Evolutionary conservation across 805 yeast species (phyloP).

Genomic region (Starmerella kuoi): DNA sequence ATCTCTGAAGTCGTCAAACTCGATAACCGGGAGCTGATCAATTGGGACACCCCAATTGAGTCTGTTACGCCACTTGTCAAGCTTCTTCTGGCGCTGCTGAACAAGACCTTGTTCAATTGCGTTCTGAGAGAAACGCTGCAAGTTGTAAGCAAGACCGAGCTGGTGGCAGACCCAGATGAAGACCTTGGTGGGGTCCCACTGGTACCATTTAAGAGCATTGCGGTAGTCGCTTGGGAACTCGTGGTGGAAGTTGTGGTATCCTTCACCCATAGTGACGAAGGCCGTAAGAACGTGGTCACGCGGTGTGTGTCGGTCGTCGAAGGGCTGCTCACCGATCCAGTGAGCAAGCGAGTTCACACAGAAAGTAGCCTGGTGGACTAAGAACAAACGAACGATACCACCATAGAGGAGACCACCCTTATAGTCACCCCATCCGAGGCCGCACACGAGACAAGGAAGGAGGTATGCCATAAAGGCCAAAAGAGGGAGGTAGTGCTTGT

Average conservation of each 20-base stretch:
- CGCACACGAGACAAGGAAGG: constrained; percentile 55
- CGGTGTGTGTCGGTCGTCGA: constrained; percentile 62
- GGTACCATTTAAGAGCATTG: constrained; percentile 56
- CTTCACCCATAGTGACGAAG: constrained; percentile 73
- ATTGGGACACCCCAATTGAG: constrained; percentile 93
- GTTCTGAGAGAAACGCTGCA: constrained; percentile 45
- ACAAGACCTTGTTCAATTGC: constrained; percentile 59
- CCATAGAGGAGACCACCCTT: constrained; percentile 67
- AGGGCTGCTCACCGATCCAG: constrained; percentile 58
- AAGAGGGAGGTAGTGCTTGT: constrained; percentile 50
- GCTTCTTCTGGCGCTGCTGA: constrained; percentile 68
- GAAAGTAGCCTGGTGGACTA: constrained; percentile 70
- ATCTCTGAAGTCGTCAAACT: constrained; percentile 41
- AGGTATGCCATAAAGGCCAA: constrained; percentile 42
- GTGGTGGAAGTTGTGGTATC: constrained; percentile 87
- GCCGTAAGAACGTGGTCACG: constrained; percentile 54
- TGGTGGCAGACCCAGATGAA: constrained; percentile 41
- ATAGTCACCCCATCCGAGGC: constrained; percentile 59
- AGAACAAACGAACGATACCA: constrained; percentile 58
- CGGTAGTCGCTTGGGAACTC: constrained; percentile 89
- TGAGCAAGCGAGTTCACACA: constrained; percentile 78
- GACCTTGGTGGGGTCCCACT: constrained; percentile 83
- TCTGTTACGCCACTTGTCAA: constrained; percentile 63
- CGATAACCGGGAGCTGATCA: constrained; percentile 63
- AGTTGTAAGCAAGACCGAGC: constrained; percentile 47